Percentiles rank a stretch among this genome's conserved stretches.
Conservation (phyloP, 1,284 basidiomycete genomes). For the Sporisorium scitamineum region DNA sequence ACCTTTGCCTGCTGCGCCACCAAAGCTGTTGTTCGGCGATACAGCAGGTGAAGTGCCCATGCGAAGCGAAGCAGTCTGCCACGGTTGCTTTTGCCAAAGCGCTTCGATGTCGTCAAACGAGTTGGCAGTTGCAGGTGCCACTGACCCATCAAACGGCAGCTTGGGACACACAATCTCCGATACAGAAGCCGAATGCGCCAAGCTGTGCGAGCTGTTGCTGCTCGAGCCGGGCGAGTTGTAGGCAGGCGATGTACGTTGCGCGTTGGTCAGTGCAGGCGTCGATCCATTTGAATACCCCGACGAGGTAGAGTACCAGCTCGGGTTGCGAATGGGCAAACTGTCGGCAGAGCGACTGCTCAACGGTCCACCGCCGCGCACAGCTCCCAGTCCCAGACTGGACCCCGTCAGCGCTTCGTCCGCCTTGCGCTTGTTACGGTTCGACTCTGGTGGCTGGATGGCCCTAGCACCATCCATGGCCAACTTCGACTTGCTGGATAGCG, state of each 20-base stretch:
- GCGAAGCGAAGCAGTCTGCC: conserved; percentile 45
- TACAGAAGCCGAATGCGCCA: conserved; percentile 37
- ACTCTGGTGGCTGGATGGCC: conserved; percentile 55
- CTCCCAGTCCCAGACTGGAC: conserved; percentile 4
- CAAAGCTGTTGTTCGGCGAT: conserved; percentile 16
- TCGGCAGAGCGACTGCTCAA: conserved; percentile 39
- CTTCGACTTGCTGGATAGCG: conserved; percentile 52
- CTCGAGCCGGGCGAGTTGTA: conserved; percentile 42
- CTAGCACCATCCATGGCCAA: conserved; percentile 54
- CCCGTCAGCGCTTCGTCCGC: conserved; percentile 35
- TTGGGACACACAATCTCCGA: conserved; percentile 30
- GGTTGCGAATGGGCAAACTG: conserved; percentile 30
- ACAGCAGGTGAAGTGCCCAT: conserved; percentile 37
- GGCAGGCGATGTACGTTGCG: conserved; percentile 34
- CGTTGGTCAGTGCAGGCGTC: conserved; percentile 20
- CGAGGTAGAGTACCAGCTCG: conserved; percentile 40
- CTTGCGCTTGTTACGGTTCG: conserved; percentile 41
- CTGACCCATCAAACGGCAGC: conserved; percentile 35
- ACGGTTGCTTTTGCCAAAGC: conserved; percentile 51
- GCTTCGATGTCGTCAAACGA: conserved; percentile 53
- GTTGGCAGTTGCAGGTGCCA: conserved; percentile 35
- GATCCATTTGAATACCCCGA: conserved; percentile 40
- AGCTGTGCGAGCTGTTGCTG: conserved; percentile 42
- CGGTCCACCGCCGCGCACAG: conserved; percentile 25
- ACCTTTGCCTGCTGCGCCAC: conserved; percentile 8